phyloP scores from a whole-genome alignment of 768 basidiomycete species.

The Trametes cinnabarina region DNA sequence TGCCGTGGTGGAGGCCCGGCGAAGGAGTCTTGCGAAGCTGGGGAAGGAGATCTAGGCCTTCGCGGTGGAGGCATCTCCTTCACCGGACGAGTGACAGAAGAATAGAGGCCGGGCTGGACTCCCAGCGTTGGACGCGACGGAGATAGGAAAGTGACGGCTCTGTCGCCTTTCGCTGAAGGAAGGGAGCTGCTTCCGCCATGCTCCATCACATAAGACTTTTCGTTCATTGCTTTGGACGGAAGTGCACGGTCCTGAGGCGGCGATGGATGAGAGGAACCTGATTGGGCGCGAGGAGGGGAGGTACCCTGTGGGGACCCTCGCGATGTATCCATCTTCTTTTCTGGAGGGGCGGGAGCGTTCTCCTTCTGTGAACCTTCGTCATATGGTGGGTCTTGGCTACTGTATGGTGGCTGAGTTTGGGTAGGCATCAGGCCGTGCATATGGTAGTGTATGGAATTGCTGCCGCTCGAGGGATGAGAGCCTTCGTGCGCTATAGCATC shows the following conservation, averaged over 20 bases:
- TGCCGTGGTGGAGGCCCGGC: constrained; percentile 45
- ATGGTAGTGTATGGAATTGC: constrained; percentile 44
- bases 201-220: background rate
- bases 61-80: constrained; percentile 22
- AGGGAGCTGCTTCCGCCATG: background rate
- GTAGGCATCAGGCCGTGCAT: constrained; percentile 56
- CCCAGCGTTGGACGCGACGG: constrained; percentile 13
- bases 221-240: background rate
- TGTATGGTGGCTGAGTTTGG: constrained; percentile 49
- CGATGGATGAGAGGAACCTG: background rate
- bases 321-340: constrained; percentile 19
- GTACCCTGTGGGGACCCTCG: background rate
- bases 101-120: background rate
- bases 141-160: constrained; percentile 36
- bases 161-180: constrained; percentile 10
- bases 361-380: constrained; percentile 54
- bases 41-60: constrained; percentile 36
- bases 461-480: constrained; percentile 9
- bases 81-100: constrained; percentile 25
- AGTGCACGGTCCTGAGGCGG: background rate
- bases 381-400: constrained; percentile 27
- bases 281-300: background rate
- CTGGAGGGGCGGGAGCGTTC: constrained; percentile 34
- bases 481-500: background rate
- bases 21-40: constrained; percentile 62